Percentiles rank a stretch among this genome's conserved stretches.
Conservation (phyloP, 331 rosid species). For the Spiraea crenata region DNA sequence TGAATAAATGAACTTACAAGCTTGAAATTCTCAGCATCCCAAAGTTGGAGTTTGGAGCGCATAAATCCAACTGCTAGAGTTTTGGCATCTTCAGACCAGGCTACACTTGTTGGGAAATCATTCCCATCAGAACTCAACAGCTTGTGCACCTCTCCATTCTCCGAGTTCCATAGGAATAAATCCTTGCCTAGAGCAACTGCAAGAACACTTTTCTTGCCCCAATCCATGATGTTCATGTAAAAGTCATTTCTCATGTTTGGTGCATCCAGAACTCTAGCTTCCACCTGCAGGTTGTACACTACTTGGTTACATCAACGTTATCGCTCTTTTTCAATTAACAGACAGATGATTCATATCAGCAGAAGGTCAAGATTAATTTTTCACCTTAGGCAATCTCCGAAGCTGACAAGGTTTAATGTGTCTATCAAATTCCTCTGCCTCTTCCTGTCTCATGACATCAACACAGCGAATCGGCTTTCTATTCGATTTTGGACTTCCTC, state of each 20-base stretch:
- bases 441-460: conserved; percentile 61
- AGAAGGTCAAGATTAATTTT: too few relatives aligned
- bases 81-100: conserved; percentile 62
- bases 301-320: neutral
- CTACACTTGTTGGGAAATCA: conserved; percentile 59
- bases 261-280: conserved; percentile 64
- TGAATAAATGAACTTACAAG: conserved; percentile 33
- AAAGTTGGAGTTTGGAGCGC: conserved; percentile 56
- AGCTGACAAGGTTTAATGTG: conserved; percentile 20
- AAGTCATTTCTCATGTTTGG: conserved; percentile 62
- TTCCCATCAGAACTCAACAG: conserved; percentile 26
- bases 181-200: conserved; percentile 64
- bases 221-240: conserved; percentile 62
- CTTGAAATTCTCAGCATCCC: conserved; percentile 71
- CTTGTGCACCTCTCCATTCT: conserved; percentile 34
- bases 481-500: conserved; percentile 76
- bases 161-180: conserved; percentile 63
- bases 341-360: too few relatives aligned
- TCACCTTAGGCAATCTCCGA: conserved; percentile 61
- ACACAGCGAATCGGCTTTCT: conserved; percentile 48
- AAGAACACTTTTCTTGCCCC: conserved; percentile 65
- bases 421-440: conserved; percentile 33
- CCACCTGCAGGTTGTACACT: conserved; percentile 38
- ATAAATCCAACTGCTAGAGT: conserved; percentile 47
- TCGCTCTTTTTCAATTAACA: too few relatives aligned